These are phyloP conservation scores for Pseudogymnoascus pannorum DNA, from an alignment of 2,329 filamentous ascomycete species.

Conservation along the genomic window DNA sequence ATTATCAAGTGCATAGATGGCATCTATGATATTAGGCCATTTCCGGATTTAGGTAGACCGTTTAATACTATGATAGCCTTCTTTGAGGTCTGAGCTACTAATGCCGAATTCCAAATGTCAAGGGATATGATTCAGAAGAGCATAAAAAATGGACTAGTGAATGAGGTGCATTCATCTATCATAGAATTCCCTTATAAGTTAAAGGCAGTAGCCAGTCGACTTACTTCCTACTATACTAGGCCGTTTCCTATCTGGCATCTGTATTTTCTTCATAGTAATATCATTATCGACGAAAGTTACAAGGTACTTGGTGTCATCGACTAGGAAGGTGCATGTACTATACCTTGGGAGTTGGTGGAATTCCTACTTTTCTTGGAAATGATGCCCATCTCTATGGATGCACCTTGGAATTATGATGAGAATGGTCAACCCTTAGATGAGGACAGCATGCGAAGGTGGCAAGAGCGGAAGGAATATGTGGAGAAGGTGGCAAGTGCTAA, in stretches of 20 bases:
- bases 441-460: background rate
- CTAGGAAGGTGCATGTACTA: slow-evolving; percentile 25
- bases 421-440: background rate
- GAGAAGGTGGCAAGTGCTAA: background rate
- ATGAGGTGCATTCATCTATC: slow-evolving; percentile 17
- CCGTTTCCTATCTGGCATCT: slow-evolving; percentile 29
- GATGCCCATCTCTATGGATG: slow-evolving; percentile 11
- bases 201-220: slow-evolving; percentile 10
- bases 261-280: slow-evolving; percentile 30
- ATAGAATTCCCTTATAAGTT: slow-evolving; percentile 10
- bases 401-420: slow-evolving; percentile 10
- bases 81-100: slow-evolving; percentile 20
- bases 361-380: slow-evolving; percentile 9
- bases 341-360: slow-evolving; percentile 11
- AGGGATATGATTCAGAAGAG: slow-evolving; percentile 8
- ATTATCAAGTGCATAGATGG: background rate
- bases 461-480: background rate
- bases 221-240: slow-evolving; percentile 17
- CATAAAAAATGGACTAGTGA: slow-evolving; percentile 15
- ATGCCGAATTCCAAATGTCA: slow-evolving; percentile 16
- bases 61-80: slow-evolving; percentile 21
- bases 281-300: slow-evolving; percentile 26
- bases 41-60: slow-evolving; percentile 20
- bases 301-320: slow-evolving; percentile 27
- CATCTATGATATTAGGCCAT: slow-evolving; percentile 13